These are phyloP conservation scores for Lactarius indigo DNA, from an alignment of 768 basidiomycete genomes.

Conservation along the genomic window DNA sequence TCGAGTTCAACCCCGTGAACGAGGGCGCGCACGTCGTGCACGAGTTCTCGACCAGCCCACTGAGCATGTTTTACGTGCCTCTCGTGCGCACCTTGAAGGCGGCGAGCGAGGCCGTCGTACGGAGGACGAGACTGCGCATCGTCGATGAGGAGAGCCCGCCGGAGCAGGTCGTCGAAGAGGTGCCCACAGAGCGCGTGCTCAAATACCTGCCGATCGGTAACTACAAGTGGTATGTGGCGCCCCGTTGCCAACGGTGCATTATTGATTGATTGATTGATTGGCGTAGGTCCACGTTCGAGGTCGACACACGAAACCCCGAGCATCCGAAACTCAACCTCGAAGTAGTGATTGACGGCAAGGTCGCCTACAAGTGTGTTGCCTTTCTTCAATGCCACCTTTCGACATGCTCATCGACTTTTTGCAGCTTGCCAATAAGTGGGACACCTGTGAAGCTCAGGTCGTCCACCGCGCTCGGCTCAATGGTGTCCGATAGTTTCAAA, in stretches of 20 bases:
- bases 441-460: conserved; percentile 42
- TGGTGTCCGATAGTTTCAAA: conserved; percentile 47
- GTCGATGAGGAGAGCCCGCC: conserved; percentile 29
- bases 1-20: conserved; percentile 50
- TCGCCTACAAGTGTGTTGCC: conserved; percentile 46
- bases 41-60: conserved; percentile 67
- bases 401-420: conserved; percentile 4
- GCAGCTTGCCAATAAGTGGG: conserved; percentile 48
- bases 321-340: conserved; percentile 54
- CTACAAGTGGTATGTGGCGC: conserved; percentile 53
- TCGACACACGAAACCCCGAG: conserved; percentile 55
- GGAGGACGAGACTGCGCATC: conserved; percentile 30
- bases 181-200: conserved; percentile 52
- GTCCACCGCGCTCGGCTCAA: conserved; percentile 44
- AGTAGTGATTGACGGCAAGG: conserved; percentile 56
- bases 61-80: conserved; percentile 69
- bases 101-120: conserved; percentile 44
- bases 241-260: neutral
- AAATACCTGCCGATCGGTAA: conserved; percentile 65
- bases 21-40: conserved; percentile 39
- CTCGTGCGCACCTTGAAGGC: conserved; percentile 49
- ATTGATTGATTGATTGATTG: neutral
- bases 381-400: neutral
- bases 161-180: conserved; percentile 33
- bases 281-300: conserved; percentile 60